Conservation (phyloP, 768 basidiomycete genomes). For the Tulasnella sp. region DNA sequence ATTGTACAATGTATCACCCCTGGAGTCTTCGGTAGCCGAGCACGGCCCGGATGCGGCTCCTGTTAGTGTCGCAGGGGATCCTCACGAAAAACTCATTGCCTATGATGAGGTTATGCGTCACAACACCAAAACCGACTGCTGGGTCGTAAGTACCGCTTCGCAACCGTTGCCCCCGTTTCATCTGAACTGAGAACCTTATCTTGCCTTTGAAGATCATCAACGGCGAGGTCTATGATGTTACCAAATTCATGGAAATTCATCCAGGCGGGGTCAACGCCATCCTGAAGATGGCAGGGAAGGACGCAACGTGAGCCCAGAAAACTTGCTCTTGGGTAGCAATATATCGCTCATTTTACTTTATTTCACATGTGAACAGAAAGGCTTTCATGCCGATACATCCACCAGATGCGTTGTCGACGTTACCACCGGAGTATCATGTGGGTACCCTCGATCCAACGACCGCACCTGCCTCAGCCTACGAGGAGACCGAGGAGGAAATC, state of each 20-base stretch:
- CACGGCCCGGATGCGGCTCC: too few species aligned
- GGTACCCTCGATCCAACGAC: constrained; percentile 48
- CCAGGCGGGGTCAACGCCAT: constrained; percentile 80
- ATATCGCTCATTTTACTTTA: not conserved
- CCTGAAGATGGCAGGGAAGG: constrained; percentile 73
- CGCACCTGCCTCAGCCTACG: constrained; percentile 33
- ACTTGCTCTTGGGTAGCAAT: not conserved
- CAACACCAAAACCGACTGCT: constrained; percentile 20
- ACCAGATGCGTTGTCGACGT: constrained; percentile 64
- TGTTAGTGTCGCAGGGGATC: not conserved
- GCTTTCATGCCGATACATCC: constrained; percentile 81
- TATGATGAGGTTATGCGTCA: constrained; percentile 19
- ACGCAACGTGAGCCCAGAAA: constrained; percentile 43
- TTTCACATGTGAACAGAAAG: constrained; percentile 34
- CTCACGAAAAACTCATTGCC: constrained; percentile 6
- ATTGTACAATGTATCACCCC: too few species aligned
- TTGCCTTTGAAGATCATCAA: constrained; percentile 10
- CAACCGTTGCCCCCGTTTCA: not conserved
- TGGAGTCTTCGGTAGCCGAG: too few species aligned
- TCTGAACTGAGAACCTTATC: not conserved
- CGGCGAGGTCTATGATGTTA: constrained; percentile 22
- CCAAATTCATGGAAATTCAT: constrained; percentile 44
- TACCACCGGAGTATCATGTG: constrained; percentile 62
- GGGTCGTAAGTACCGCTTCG: constrained; percentile 14
- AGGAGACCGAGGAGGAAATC: constrained; percentile 32